Conservation (phyloP, 805 yeast species). For the Candida ficus region DNA sequence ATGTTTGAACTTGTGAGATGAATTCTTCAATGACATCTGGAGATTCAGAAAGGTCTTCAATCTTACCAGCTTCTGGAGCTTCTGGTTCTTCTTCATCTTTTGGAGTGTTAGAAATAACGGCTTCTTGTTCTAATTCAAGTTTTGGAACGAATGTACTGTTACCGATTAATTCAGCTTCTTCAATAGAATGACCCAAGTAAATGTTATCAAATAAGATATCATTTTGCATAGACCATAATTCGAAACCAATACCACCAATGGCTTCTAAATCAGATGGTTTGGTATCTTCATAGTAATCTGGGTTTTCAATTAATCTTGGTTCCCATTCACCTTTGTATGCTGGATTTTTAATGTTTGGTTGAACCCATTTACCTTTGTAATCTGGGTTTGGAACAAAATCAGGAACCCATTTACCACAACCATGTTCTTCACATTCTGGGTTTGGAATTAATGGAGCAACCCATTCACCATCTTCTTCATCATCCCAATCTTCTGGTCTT, state of each 20-base stretch:
- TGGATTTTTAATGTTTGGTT: conserved; percentile 68
- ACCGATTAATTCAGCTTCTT: conserved; percentile 81
- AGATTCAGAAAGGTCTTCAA: not conserved
- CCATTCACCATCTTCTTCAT: conserved; percentile 88
- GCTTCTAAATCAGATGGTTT: conserved; percentile 58
- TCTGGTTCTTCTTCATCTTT: conserved; percentile 12
- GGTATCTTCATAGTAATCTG: conserved; percentile 55
- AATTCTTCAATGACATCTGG: not conserved
- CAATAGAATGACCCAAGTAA: conserved; percentile 78
- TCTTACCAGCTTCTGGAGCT: conserved; percentile 25
- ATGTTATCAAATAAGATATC: conserved; percentile 77
- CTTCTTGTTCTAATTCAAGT: conserved; percentile 42
- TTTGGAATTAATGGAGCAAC: conserved; percentile 62
- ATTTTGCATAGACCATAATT: conserved; percentile 81
- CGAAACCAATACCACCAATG: conserved; percentile 82
- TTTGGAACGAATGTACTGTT: conserved; percentile 65
- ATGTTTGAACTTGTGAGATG: not conserved
- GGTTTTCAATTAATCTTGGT: conserved; percentile 63
- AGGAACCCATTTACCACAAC: conserved; percentile 81
- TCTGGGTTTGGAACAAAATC: conserved; percentile 63
- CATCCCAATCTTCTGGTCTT: conserved; percentile 82
- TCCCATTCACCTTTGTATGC: conserved; percentile 74
- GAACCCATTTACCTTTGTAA: conserved; percentile 75
- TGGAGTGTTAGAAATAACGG: conserved; percentile 37
- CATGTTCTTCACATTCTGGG: conserved; percentile 64